Conservation (phyloP, 129 eudicot species). For the Centrapalus pauciflorus region DNA sequence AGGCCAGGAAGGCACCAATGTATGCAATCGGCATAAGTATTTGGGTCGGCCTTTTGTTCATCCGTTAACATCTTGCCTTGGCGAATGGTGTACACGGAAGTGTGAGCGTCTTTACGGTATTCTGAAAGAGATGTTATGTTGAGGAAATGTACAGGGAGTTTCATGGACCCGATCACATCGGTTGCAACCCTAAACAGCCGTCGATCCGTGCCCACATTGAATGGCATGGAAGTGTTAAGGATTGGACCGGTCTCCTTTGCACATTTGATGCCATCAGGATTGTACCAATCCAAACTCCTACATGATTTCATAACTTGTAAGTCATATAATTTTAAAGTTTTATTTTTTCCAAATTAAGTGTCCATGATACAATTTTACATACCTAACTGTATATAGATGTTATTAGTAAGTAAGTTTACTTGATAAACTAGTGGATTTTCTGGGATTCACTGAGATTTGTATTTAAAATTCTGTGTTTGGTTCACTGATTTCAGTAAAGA, state of each 20-base stretch:
- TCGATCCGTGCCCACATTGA: constrained; percentile 76
- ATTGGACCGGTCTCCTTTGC: constrained; percentile 85
- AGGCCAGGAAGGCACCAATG: constrained; percentile 99
- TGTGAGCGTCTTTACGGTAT: constrained; percentile 89
- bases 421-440: no score
- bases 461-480: no score
- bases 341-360: no score
- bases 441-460: no score
- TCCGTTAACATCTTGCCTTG: constrained; percentile 76
- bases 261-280: constrained; percentile 85
- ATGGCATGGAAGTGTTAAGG: constrained; percentile 67
- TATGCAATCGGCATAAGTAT: constrained; percentile 78
- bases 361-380: no score
- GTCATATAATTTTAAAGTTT: not conserved
- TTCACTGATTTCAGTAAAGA: no score
- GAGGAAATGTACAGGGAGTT: constrained; percentile 69
- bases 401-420: constrained; percentile 15
- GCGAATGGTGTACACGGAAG: constrained; percentile 81
- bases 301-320: not conserved
- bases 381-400: no score
- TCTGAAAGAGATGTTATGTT: constrained; percentile 84
- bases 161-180: constrained; percentile 57
- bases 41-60: constrained; percentile 80
- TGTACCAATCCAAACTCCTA: constrained; percentile 93
- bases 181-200: constrained; percentile 57